Evolutionary conservation across 2,329 filamentous ascomycete genomes (phyloP).

Genomic region (Aspergillus sp.): DNA sequence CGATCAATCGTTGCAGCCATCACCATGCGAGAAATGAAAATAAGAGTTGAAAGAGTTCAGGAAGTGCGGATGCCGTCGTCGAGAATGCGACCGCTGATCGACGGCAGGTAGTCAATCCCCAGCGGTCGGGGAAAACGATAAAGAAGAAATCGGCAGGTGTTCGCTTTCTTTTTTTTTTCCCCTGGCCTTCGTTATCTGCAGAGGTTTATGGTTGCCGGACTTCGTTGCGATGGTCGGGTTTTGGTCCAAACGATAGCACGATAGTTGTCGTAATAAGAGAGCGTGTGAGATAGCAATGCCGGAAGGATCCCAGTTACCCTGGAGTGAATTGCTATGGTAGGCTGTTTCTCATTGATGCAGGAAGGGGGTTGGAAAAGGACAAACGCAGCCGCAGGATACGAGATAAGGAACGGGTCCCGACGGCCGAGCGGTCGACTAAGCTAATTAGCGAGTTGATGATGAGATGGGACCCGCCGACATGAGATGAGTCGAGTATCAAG

Average conservation of each 20-base stretch:
- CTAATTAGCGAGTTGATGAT: slow-evolving; percentile 14
- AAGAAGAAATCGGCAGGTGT: slow-evolving; percentile 6
- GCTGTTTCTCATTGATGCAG: slow-evolving; percentile 12
- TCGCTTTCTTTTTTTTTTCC: background rate
- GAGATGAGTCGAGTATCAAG: slow-evolving; percentile 1
- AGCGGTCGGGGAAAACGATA: slow-evolving; percentile 40
- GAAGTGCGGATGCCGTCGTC: slow-evolving; percentile 36
- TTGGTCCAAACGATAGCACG: background rate
- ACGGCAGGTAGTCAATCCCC: slow-evolving; percentile 40
- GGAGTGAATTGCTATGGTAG: slow-evolving; percentile 15
- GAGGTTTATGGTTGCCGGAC: slow-evolving; percentile 3
- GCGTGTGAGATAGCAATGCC: slow-evolving; percentile 9
- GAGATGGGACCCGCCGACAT: slow-evolving; percentile 19
- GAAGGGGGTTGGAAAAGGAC: slow-evolving; percentile 11
- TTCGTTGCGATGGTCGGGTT: background rate
- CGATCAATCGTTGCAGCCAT: slow-evolving; percentile 39
- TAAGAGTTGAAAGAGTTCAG: slow-evolving; percentile 11
- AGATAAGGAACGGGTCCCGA: slow-evolving; percentile 16
- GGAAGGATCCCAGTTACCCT: slow-evolving; percentile 17
- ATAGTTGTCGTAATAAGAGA: background rate
- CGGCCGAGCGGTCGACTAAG: background rate
- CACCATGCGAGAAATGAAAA: slow-evolving; percentile 19
- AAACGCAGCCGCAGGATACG: slow-evolving; percentile 12
- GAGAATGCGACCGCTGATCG: slow-evolving; percentile 45
- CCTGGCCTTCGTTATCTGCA: background rate